Evolutionary conservation across 495 filamentous ascomycete genomes (phyloP), one percentile per base, ranked within the genome.

Genomic region (Sordaria brevicollis): DNA sequence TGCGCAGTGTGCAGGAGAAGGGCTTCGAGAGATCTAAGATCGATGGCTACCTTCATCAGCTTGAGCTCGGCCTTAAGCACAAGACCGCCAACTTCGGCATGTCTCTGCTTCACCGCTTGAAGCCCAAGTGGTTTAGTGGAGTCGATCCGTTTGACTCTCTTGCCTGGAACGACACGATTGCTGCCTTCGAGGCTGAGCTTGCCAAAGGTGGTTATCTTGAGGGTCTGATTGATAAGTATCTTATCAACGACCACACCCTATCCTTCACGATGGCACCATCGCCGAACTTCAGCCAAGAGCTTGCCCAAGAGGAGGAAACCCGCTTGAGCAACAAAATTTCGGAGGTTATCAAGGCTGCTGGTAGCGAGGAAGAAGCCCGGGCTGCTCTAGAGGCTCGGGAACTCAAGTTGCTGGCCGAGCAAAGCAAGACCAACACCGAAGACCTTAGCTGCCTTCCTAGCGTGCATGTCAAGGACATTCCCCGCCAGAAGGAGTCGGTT

Each of bases 231-330:
- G 87, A 97, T 71, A 96, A 96, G 76, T 97, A 98, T 76, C 81
- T 98, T 13, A 77, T 97, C 54, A 96, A 93, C 72, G 91, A 94
- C 74, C 89, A 90, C 35, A 93, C 89, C 31, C 81, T 98, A 71
- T 93, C 91, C 1, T 97, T 98, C 78, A 97, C 93, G 0, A 99
- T 99, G 95, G 89, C 89, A 13, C 96, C 95, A 3, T 92, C 90
- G 1, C 81, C 86, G 65, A 88, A 82, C 1, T 97, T 91, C 74
- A 88, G 87, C 49, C 81, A 89, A 36, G 88, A 92, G 15, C 80
- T 97, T n/a, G 89, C 86, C 13, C 83, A 85, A n/a, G 91, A 96
- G 78, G 95, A 99, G 76, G 84, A 86, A 31, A 76, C 83, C 43
- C 86, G 94, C 34, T 85, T 96, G 57, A 84, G 86, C 5, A 75